Evolutionary conservation across 768 basidiomycete genomes (phyloP).

Genomic region (Leucosporidium creatinivorum): DNA sequence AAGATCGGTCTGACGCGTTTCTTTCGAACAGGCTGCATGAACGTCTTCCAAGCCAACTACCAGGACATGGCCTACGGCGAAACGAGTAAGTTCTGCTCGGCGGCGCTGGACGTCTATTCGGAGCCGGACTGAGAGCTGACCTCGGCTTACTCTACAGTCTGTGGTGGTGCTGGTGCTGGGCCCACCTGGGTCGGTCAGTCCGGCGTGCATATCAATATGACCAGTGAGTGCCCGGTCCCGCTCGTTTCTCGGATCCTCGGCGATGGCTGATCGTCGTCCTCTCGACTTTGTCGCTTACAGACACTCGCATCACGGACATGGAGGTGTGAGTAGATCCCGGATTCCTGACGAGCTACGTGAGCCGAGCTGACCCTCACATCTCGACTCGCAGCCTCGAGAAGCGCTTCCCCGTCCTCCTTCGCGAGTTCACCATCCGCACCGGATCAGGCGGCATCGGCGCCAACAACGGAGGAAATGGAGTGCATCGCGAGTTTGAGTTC

Average conservation of each 20-base stretch:
- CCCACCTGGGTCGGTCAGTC: constrained; percentile 83
- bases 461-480: constrained; percentile 72
- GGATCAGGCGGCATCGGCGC: constrained; percentile 28
- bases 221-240: constrained; percentile 39
- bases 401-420: constrained; percentile 80
- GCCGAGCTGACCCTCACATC: too few relatives aligned
- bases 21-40: background rate
- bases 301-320: constrained; percentile 1
- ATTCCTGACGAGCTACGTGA: too few relatives aligned
- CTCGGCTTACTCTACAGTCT: constrained; percentile 64
- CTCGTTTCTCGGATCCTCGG: too few relatives aligned
- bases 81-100: constrained; percentile 50
- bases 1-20: background rate
- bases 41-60: constrained; percentile 1
- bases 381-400: constrained; percentile 58
- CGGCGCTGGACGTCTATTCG: too few relatives aligned
- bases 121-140: too few relatives aligned
- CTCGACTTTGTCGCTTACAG: background rate
- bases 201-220: constrained; percentile 86
- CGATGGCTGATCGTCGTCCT: background rate
- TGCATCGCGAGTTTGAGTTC: constrained; percentile 74
- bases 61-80: constrained; percentile 50
- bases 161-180: constrained; percentile 87
- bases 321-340: background rate
- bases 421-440: constrained; percentile 52